Base-by-base conservation (phyloP, 805 yeast genomes). In the Pichia thaimueangensis region DNA sequence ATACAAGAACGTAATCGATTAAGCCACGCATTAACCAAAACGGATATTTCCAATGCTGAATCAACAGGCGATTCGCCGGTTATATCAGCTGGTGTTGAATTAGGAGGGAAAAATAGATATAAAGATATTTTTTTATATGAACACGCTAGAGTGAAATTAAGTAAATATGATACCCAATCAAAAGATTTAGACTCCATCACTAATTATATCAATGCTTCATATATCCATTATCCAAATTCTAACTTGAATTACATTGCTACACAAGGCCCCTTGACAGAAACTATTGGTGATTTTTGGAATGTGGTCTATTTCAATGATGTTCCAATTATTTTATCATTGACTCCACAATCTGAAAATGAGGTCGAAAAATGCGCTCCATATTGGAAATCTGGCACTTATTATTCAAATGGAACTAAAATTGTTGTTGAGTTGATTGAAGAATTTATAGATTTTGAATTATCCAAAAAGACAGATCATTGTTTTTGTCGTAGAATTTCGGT, bases 81-180 rank as follows among this genome's bases (percentile, higher is more conserved):
- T 13, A 73, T 85, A 25, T 75, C 80, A 28, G 76, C 82, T 5
- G 96, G 96, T 6, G 79, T 88, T 32, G 95, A 87, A 60, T 70
- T 79, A 33, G 91, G 94, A 21, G 61, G 72, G 41, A 88, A 88
- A 56, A 87, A 89, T 60, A 65, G 97, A 46, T 89, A 89, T 67
- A 83, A 85, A 54, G 95, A 89, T 59, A 85, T 89, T 33, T 82
- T 84, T 55, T 88, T 95, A 4, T 89, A 76, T 61, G 94, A 86
- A 56, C 91, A 85, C 54, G 75, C 94, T 4, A 69, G 96, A 45
- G 96, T 91, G 11, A 75, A 74, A 45, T 64, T 86, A 36, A 23
- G 30, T 5, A 34, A 32, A 28, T 19, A 37, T 36, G 45, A 45
- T 31, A 25, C 30, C 6, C 37, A 45, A 5, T 48, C 46, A 21